phyloP scores from a whole-genome alignment of 495 filamentous ascomycete genomes.

The Tirmania nivea region DNA sequence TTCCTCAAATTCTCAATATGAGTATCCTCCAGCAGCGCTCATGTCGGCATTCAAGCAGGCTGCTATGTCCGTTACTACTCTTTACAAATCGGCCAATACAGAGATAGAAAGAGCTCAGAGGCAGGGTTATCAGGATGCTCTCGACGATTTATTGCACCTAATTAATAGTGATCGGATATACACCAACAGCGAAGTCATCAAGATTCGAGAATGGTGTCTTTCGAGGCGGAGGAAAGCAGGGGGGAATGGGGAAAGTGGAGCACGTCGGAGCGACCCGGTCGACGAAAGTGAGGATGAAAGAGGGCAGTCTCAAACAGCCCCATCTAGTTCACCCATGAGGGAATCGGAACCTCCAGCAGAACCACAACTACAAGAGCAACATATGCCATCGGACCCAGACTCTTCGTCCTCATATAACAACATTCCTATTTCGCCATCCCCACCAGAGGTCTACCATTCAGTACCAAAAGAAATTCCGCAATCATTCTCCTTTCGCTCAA shows the following conservation, averaged over 20 bases:
- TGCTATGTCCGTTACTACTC: slow-evolving; percentile 81
- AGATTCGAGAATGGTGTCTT: neutral
- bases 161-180: slow-evolving; percentile 40
- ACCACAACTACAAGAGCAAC: neutral
- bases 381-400: neutral
- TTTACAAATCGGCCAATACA: slow-evolving; percentile 73
- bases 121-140: slow-evolving; percentile 78
- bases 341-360: neutral
- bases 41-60: slow-evolving; percentile 78
- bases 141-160: slow-evolving; percentile 72
- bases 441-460: neutral
- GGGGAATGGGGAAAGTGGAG: neutral
- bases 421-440: neutral
- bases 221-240: neutral
- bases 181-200: neutral
- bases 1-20: neutral
- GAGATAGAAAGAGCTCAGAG: slow-evolving; percentile 40
- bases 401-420: neutral
- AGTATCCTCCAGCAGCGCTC: slow-evolving; percentile 28
- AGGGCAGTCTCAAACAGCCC: neutral
- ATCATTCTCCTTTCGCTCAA: neutral
- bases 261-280: neutral
- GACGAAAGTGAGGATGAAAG: neutral
- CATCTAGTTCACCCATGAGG: neutral
- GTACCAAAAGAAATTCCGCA: neutral